Evolutionary conservation across 805 yeast species (phyloP).

Genomic region (Candida maltosa): DNA sequence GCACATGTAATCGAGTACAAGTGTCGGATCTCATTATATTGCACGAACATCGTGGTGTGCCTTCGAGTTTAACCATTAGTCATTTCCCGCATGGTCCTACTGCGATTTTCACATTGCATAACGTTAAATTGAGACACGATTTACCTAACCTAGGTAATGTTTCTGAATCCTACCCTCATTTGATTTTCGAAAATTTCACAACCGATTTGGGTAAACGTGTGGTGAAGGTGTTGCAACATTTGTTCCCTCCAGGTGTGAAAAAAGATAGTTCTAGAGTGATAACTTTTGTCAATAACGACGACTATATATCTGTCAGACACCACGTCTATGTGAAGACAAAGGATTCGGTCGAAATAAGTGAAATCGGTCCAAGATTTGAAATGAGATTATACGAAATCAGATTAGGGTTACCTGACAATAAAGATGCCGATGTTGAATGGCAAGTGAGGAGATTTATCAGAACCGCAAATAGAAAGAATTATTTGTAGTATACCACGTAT

Average conservation of each 20-base stretch:
- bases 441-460: conserved; percentile 87
- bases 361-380: conserved; percentile 97
- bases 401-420: conserved; percentile 88
- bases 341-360: conserved; percentile 88
- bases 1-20: conserved; percentile 76
- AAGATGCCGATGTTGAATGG: conserved; percentile 99
- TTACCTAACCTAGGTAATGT: conserved; percentile 80
- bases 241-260: conserved; percentile 97
- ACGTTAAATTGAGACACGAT: conserved; percentile 93
- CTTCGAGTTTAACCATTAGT: conserved; percentile 85
- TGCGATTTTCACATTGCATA: conserved; percentile 88
- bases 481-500: conserved; percentile 38
- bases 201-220: conserved; percentile 81
- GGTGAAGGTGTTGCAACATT: conserved; percentile 73
- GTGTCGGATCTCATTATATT: conserved; percentile 81
- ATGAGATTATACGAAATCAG: conserved; percentile 88
- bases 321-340: conserved; percentile 89
- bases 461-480: conserved; percentile 93
- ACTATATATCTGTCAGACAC: conserved; percentile 90
- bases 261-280: conserved; percentile 82
- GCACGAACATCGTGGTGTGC: conserved; percentile 98
- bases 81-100: conserved; percentile 99
- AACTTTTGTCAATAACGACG: conserved; percentile 86
- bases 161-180: conserved; percentile 90
- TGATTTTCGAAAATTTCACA: conserved; percentile 86